Evolutionary conservation across 2,329 filamentous ascomycete genomes (phyloP).

Genomic region (Botrytis deweyae): DNA sequence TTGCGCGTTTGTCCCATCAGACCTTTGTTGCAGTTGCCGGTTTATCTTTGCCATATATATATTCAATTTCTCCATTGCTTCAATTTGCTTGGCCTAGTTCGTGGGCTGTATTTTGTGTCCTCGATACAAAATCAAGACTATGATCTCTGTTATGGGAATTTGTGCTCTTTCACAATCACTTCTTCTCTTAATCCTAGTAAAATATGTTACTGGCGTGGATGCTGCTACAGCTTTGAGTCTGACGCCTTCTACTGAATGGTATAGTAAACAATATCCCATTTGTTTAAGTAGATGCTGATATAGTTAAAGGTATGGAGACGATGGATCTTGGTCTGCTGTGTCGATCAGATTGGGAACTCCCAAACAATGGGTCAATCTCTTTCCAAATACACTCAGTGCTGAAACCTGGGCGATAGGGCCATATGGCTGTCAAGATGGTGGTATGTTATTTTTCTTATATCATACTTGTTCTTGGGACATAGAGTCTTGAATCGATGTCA

Average conservation of each 20-base stretch:
- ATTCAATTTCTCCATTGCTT: neutral
- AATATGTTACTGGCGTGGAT: neutral
- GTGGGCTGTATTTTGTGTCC: neutral
- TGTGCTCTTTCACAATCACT: neutral
- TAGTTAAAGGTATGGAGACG: conserved; percentile 55
- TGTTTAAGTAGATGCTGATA: neutral
- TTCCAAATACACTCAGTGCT: conserved; percentile 66
- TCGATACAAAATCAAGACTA: neutral
- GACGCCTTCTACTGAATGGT: conserved; percentile 36
- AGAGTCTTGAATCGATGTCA: neutral
- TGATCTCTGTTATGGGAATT: neutral
- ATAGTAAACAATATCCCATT: neutral
- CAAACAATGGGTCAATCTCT: conserved; percentile 52
- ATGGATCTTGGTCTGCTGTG: conserved; percentile 72
- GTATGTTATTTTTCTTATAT: neutral
- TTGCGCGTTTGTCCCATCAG: neutral
- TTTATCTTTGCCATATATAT: neutral
- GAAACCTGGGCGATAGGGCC: conserved; percentile 68
- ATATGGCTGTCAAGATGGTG: conserved; percentile 50
- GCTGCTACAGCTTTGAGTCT: conserved; percentile 31
- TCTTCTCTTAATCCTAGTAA: neutral
- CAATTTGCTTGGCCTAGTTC: neutral
- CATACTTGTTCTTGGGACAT: neutral
- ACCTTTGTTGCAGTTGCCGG: neutral
- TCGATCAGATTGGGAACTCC: conserved; percentile 57